Conservation (phyloP, 345 rosid genomes). For the Corymbia maculata region DNA sequence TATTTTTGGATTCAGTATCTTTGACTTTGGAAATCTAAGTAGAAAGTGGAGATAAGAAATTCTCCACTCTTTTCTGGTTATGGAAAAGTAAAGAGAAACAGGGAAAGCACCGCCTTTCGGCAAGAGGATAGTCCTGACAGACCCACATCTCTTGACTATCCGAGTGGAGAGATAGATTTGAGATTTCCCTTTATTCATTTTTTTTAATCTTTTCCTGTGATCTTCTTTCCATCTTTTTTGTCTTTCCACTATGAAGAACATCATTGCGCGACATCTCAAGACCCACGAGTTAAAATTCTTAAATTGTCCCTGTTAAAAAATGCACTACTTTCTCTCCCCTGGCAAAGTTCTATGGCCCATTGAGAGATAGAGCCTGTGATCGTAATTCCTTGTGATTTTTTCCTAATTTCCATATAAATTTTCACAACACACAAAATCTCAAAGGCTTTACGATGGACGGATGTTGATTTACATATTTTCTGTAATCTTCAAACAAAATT, state of each 20-base stretch:
- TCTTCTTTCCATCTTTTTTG: background rate
- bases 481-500: background rate
- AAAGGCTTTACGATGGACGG: background rate
- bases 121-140: background rate
- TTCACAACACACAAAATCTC: background rate
- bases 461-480: background rate
- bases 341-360: background rate
- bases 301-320: background rate
- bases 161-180: background rate
- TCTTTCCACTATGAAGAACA: background rate
- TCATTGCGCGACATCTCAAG: background rate
- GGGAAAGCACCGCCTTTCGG: background rate
- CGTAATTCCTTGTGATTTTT: background rate
- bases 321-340: background rate
- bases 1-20: background rate
- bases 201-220: background rate
- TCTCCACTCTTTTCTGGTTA: background rate
- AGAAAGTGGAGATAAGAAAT: background rate
- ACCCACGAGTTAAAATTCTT: background rate
- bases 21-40: background rate
- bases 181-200: background rate
- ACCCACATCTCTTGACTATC: background rate
- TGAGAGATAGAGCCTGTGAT: background rate
- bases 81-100: background rate
- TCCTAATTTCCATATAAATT: background rate